These are phyloP conservation scores for Chlorella vulgaris DNA, from an alignment of 139 green algal species.

Conservation along the genomic window DNA sequence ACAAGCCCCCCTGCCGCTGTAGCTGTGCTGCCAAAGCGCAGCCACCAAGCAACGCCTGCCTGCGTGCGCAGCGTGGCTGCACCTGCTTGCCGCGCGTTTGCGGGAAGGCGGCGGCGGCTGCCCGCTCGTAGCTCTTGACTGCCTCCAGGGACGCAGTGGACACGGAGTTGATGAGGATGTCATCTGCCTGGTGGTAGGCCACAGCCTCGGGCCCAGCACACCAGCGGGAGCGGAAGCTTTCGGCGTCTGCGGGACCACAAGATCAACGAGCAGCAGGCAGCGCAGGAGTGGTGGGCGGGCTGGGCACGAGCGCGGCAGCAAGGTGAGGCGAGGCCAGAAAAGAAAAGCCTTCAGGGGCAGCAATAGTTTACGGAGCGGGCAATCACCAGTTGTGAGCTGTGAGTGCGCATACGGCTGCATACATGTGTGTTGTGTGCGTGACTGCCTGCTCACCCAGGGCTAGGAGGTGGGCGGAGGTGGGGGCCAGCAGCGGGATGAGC, in stretches of 20 bases:
- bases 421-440: no score
- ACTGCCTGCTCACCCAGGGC: neutral
- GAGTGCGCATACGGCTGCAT: no score
- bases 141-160: neutral
- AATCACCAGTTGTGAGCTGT: no score
- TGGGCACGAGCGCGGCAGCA: no score
- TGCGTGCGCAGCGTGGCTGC: neutral
- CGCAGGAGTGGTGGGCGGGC: no score
- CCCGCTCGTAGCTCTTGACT: slow-evolving; percentile 12
- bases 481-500: slow-evolving; percentile 27
- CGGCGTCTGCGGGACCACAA: slow-evolving; percentile 22
- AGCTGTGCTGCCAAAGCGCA: no score
- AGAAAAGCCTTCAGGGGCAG: no score
- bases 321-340: no score
- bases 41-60: neutral
- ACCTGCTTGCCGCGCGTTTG: neutral
- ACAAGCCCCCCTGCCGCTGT: no score
- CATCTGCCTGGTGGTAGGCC: slow-evolving; percentile 15
- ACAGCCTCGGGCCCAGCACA: slow-evolving; percentile 23
- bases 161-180: slow-evolving; percentile 25
- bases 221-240: slow-evolving; percentile 15
- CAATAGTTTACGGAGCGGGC: no score
- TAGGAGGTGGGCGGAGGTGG: slow-evolving; percentile 35
- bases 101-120: slow-evolving; percentile 7
- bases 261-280: no score